phyloP scores from a whole-genome alignment of 805 yeast species.

The Yarrowia sp. region DNA sequence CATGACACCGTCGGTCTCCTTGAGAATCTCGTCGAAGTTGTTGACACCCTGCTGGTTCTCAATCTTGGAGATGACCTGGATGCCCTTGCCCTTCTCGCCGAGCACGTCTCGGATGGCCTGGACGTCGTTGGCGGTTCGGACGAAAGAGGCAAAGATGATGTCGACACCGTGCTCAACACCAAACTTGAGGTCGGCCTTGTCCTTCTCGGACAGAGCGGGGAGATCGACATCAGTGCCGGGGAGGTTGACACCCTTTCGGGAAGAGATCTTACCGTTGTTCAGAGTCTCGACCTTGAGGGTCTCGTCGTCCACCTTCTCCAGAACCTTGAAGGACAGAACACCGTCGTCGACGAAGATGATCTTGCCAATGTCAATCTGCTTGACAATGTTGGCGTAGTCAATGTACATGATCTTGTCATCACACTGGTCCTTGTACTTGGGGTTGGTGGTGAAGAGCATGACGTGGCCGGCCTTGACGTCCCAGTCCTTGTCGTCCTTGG shows the following conservation, averaged over 20 bases:
- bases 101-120: conserved; percentile 88
- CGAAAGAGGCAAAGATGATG: conserved; percentile 98
- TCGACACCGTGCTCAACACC: conserved; percentile 98
- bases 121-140: conserved; percentile 93
- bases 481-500: conserved; percentile 77
- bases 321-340: conserved; percentile 92
- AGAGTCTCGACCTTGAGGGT: conserved; percentile 87
- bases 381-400: conserved; percentile 96
- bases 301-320: conserved; percentile 77
- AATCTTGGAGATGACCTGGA: conserved; percentile 96
- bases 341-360: conserved; percentile 97
- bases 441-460: conserved; percentile 93
- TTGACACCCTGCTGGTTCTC: conserved; percentile 99
- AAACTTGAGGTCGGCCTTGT: conserved; percentile 85
- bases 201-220: conserved; percentile 98
- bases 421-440: conserved; percentile 69
- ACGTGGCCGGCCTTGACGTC: conserved; percentile 86
- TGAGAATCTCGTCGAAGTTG: conserved; percentile 96
- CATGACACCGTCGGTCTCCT: conserved; percentile 98
- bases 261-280: conserved; percentile 93
- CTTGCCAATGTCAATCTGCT: conserved; percentile 86
- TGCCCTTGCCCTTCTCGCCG: conserved; percentile 95
- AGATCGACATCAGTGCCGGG: conserved; percentile 99
- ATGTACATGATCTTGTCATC: conserved; percentile 85
- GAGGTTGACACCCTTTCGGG: conserved; percentile 98